A percentile compares a stretch with the other conserved stretches of the same genome.
Conservation (phyloP, 768 basidiomycete genomes). For the Gyrodon lividus region DNA sequence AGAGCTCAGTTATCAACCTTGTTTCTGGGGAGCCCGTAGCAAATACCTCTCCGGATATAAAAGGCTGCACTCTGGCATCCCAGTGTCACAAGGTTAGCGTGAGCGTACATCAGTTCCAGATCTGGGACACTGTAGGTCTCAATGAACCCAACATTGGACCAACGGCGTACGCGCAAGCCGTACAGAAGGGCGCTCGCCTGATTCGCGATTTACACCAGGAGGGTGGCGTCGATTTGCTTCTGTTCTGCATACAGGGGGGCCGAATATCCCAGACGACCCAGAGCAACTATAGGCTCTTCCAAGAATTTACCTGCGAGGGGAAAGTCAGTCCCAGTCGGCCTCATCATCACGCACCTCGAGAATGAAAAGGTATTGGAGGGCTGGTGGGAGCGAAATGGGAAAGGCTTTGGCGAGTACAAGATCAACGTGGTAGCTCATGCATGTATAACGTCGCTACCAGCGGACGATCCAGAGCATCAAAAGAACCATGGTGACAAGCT, state of each 20-base stretch:
- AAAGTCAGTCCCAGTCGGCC: conserved; percentile 38
- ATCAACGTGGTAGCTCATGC: conserved; percentile 22
- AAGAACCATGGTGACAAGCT: conserved; percentile 5
- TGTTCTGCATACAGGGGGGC: conserved; percentile 34
- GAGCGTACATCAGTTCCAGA: conserved; percentile 17
- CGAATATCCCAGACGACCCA: conserved; percentile 28
- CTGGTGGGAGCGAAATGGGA: conserved; percentile 31
- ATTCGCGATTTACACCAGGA: conserved; percentile 26
- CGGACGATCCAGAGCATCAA: not conserved
- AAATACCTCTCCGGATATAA: conserved; percentile 20
- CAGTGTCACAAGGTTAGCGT: conserved; percentile 23
- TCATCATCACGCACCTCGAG: conserved; percentile 42
- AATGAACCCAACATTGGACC: conserved; percentile 17
- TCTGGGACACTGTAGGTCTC: conserved; percentile 35
- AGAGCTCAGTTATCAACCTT: too few relatives aligned
- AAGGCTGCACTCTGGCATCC: conserved; percentile 35
- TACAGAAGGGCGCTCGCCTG: conserved; percentile 28
- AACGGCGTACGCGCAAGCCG: conserved; percentile 15
- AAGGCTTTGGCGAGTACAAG: conserved; percentile 13
- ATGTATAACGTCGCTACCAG: conserved; percentile 26
- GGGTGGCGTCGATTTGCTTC: conserved; percentile 39
- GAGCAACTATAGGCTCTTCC: conserved; percentile 36
- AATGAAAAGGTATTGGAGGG: conserved; percentile 24
- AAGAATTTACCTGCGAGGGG: conserved; percentile 37
- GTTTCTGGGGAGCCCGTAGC: conserved; percentile 26